Evolutionary conservation across 2,329 filamentous ascomycete genomes (phyloP), one percentile per base, ranked within the genome.

Genomic region (Apiospora pterosperma): DNA sequence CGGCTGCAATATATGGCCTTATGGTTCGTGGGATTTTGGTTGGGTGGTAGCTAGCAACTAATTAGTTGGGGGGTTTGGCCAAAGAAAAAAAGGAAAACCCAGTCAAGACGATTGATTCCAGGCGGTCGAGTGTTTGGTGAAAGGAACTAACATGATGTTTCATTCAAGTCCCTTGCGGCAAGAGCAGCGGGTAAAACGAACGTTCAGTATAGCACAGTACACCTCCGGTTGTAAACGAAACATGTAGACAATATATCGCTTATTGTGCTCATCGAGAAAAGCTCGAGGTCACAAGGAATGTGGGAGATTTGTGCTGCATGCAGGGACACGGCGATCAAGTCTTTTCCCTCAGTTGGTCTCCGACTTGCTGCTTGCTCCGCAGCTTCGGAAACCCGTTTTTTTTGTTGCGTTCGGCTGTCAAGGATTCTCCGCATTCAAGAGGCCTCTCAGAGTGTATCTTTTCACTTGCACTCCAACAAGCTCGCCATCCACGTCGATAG

Each of bases 281-380:
- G n/a, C 48, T 62, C 60, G 44, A 48, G 36, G 31, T 36, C 36
- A 62, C 60, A 34, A 62, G 39, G 60, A 62, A 44, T 31, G 42
- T 11, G 44, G 36, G 16, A 58, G 16, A 62, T 65, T 67, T 64
- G 66, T 64, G 67, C 62, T 67, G 66, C 66, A 65, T 64, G 67
- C 66, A 67, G 64, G 59, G 63, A 62, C 65, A 64, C 41, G 66
- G 63, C 61, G 67, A 68, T 64, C 65, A 64, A 61, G 39, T 59
- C 63, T 25, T 62, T 58, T 23, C 16, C 28, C 34, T 16, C 34
- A 55, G 48, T 34, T 55, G 48, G 48, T 55, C 48, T 34, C 48
- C 48, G 48, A 55, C 48, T 55, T 55, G 44, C 44, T 55, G 44
- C 44, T 48, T 23, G 42, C 42, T 48, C 42, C 25, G 44, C 44